Evolutionary conservation across 352 stramenopile genomes (phyloP).

Genomic region (Globisporangium paddicum): DNA sequence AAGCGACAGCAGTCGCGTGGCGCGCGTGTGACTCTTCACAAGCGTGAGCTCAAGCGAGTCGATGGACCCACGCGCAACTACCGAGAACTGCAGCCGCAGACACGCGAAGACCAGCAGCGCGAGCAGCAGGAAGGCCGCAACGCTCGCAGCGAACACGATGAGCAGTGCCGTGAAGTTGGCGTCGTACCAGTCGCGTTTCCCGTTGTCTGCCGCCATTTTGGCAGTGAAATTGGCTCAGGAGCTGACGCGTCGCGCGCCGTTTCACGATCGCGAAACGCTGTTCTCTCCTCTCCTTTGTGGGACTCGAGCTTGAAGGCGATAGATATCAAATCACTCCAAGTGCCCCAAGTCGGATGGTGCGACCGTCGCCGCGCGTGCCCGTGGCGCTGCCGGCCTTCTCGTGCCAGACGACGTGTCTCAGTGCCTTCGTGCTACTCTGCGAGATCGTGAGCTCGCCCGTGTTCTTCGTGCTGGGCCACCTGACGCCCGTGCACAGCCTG

Average conservation of each 20-base stretch:
- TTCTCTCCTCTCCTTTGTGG: not conserved
- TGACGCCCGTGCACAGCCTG: constrained; percentile 27
- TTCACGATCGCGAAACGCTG: constrained; percentile 3
- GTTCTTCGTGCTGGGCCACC: constrained; percentile 38
- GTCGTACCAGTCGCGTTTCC: constrained; percentile 39
- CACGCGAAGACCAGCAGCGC: constrained; percentile 27
- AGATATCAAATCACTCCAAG: too few species aligned
- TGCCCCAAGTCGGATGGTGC: constrained; percentile 1
- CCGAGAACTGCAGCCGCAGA: constrained; percentile 24
- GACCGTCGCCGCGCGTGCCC: constrained; percentile 13
- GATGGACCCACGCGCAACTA: constrained; percentile 10
- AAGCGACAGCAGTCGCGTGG: constrained; percentile 39
- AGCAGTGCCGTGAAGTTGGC: constrained; percentile 35
- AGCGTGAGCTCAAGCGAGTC: constrained; percentile 52
- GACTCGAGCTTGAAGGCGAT: too few species aligned
- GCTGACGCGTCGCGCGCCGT: constrained; percentile 1
- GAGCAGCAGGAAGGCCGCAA: constrained; percentile 29
- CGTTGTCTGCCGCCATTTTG: not conserved
- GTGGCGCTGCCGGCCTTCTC: constrained; percentile 36
- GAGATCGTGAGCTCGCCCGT: constrained; percentile 31
- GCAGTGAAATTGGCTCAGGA: not conserved
- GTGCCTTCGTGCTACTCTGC: constrained; percentile 27
- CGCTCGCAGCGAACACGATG: constrained; percentile 27
- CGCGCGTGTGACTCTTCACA: constrained; percentile 53
- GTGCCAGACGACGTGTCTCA: constrained; percentile 42